Conservation (phyloP, 768 basidiomycete species). For the Hortiboletus campestris region DNA sequence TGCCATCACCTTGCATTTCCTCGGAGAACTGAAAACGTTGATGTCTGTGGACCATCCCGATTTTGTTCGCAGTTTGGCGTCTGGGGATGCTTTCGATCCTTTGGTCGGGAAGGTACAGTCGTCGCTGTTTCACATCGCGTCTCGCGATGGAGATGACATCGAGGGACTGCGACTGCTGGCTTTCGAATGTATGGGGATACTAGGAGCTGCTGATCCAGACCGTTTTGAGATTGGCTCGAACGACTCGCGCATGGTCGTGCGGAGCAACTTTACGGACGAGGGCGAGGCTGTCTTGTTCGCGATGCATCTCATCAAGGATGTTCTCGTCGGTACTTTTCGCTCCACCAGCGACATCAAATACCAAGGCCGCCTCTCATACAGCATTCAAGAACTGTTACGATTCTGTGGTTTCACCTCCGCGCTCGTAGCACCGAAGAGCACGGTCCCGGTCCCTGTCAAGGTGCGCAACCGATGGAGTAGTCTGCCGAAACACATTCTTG, state of each 20-base stretch:
- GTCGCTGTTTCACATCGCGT: slow-evolving; percentile 64
- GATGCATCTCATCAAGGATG: slow-evolving; percentile 78
- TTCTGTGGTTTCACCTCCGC: slow-evolving; percentile 84
- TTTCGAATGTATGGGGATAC: slow-evolving; percentile 86
- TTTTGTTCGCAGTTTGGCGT: slow-evolving; percentile 60
- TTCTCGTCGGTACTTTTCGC: slow-evolving; percentile 86
- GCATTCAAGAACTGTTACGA: slow-evolving; percentile 85
- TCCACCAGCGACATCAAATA: slow-evolving; percentile 93
- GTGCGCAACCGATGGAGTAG: slow-evolving; percentile 75
- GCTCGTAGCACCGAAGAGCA: slow-evolving; percentile 56
- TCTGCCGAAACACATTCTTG: slow-evolving; percentile 79
- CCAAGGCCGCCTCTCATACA: slow-evolving; percentile 84
- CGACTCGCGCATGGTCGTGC: slow-evolving; percentile 67
- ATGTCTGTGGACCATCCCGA: slow-evolving; percentile 49
- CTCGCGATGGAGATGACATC: slow-evolving; percentile 74
- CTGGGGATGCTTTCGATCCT: slow-evolving; percentile 86
- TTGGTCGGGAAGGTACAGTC: slow-evolving; percentile 66
- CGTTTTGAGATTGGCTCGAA: slow-evolving; percentile 66
- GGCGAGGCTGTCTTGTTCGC: slow-evolving; percentile 77
- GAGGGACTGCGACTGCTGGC: slow-evolving; percentile 68
- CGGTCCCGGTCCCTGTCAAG: slow-evolving; percentile 55
- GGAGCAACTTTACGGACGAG: slow-evolving; percentile 78
- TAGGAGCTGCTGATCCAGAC: slow-evolving; percentile 96
- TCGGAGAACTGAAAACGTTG: slow-evolving; percentile 72
- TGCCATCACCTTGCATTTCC: slow-evolving; percentile 68